phyloP scores from a whole-genome alignment of 805 yeast genomes.

The Candida lessepsii region DNA sequence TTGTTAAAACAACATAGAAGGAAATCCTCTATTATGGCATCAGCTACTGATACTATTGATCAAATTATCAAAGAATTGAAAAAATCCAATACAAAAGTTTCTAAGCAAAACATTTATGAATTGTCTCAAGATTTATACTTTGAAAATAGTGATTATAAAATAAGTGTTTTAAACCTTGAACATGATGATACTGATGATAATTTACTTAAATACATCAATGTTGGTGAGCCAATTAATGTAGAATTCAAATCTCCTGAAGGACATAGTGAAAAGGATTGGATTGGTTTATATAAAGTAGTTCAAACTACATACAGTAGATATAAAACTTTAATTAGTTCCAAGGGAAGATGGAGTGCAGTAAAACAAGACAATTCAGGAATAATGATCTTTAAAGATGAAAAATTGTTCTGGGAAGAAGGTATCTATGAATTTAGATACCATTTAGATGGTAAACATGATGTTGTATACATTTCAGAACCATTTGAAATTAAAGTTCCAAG shows the following conservation, averaged over 20 bases:
- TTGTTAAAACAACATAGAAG: slow-evolving; percentile 17
- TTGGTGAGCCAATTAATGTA: slow-evolving; percentile 56
- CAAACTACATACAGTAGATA: slow-evolving; percentile 57
- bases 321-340: slow-evolving; percentile 58
- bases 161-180: slow-evolving; percentile 24
- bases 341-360: slow-evolving; percentile 61
- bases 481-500: slow-evolving; percentile 54
- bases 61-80: slow-evolving; percentile 42
- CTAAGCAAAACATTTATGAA: slow-evolving; percentile 37
- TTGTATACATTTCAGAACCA: slow-evolving; percentile 61
- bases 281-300: slow-evolving; percentile 66
- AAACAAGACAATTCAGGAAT: slow-evolving; percentile 39
- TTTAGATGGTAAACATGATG: slow-evolving; percentile 64
- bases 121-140: slow-evolving; percentile 40
- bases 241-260: slow-evolving; percentile 53
- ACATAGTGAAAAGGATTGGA: slow-evolving; percentile 63
- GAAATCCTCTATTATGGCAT: slow-evolving; percentile 28
- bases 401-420: slow-evolving; percentile 65
- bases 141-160: slow-evolving; percentile 33
- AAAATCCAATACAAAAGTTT: slow-evolving; percentile 30
- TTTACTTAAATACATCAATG: slow-evolving; percentile 18
- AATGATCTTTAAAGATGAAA: slow-evolving; percentile 46
- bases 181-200: slow-evolving; percentile 12
- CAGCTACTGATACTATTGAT: slow-evolving; percentile 45
- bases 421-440: slow-evolving; percentile 75